Evolutionary conservation across 2,329 filamentous ascomycete species (phyloP), one percentile per base, ranked within the genome.

Genomic region (Fusarium ramigenum): DNA sequence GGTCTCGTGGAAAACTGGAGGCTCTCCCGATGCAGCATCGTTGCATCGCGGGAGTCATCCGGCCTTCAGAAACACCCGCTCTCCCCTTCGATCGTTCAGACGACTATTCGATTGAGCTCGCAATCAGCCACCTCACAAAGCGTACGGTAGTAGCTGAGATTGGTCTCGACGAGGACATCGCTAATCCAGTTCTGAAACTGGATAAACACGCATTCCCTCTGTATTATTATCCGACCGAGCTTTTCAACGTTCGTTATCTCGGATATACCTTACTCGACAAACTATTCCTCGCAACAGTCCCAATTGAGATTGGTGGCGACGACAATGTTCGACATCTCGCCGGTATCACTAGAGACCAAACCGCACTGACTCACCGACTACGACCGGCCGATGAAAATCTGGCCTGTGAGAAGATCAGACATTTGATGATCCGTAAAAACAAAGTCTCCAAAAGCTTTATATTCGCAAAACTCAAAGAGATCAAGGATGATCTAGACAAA

Each of bases 401-500:
- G 14, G 43, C 37, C 1, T 63, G 30, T 5, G 23, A 50, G 4
- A 60, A 14, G 11, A 43, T 50, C 4, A 46, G 32, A 4, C 23
- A 63, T 2, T 14, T 63, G 0, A 50, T 63, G 54, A n/a, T 61
- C 2, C 21, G 61, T n/a, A 3, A 1, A 7, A 53, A n/a, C 14
- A 9, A 11, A 19, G 23, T 44, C 7, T 19, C 16, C 43, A 12
- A 25, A 18, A 6, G 3, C 14, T 3, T 15, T 15, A 42, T 42
- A 42, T 9, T 42, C 2, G 21, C 0, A 42, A 15, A 9, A 0
- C 39, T 42, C 15, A 0, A 9, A 16, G 9, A 12, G 10, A 18
- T 44, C 16, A 23, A 18, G 0, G 0, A 44, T 19, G 5, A 15
- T 15, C 25, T 30, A 8, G 14, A 10, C 14, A 15, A 9, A 7